Conservation (phyloP, 331 rosid species). For the Telfairia occidentalis region DNA sequence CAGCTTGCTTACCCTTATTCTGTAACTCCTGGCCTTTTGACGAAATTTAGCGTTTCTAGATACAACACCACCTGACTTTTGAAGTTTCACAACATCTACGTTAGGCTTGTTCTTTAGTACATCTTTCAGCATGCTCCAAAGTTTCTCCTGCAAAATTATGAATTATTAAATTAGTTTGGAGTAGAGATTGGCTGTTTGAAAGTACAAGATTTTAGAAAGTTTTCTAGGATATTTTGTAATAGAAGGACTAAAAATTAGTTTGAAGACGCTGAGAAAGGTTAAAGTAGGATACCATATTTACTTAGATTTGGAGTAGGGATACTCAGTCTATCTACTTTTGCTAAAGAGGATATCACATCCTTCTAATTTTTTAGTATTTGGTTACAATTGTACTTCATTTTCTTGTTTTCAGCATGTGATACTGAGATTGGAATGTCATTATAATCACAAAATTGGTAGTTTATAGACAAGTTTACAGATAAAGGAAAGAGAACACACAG, state of each 20-base stretch:
- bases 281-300: background rate
- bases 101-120: constrained; percentile 64
- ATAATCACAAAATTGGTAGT: background rate
- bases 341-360: background rate
- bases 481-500: background rate
- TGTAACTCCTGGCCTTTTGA: constrained; percentile 61
- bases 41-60: constrained; percentile 66
- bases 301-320: background rate
- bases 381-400: background rate
- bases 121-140: constrained; percentile 83
- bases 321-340: background rate
- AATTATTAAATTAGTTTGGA: background rate
- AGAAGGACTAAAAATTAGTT: background rate
- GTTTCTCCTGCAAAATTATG: constrained; percentile 52
- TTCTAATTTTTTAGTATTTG: background rate
- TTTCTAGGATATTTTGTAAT: background rate
- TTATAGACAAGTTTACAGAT: background rate
- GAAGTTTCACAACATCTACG: constrained; percentile 92
- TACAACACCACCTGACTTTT: constrained; percentile 94
- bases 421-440: background rate
- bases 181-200: background rate
- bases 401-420: background rate
- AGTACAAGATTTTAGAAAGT: background rate
- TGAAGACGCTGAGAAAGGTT: background rate
- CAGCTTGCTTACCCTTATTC: constrained; percentile 61